A percentile compares a stretch with the other conserved stretches of the same genome.
Conservation (phyloP, 164 flowering plant species). For the Magnolia changhungtana region DNA sequence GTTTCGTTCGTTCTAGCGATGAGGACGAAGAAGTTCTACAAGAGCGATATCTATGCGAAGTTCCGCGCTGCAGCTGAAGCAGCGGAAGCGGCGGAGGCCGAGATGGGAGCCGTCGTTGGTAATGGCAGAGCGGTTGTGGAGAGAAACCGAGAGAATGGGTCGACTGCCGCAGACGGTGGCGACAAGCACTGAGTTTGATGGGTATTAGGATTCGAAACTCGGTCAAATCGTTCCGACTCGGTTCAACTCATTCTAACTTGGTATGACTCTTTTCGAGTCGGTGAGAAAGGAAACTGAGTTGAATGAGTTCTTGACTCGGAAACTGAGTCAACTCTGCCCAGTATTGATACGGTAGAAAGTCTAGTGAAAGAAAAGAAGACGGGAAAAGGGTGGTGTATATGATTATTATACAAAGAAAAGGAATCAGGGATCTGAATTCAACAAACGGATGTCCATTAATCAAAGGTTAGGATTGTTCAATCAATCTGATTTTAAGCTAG, state of each 20-base stretch:
- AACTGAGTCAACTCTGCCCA: too few relatives aligned
- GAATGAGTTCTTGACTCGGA: too few relatives aligned
- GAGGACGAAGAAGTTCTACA: slow-evolving; percentile 54
- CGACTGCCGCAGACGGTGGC: background rate
- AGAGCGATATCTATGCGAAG: slow-evolving; percentile 58
- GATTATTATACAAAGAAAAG: too few relatives aligned
- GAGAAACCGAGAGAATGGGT: background rate
- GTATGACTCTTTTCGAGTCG: too few relatives aligned
- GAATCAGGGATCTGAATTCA: too few relatives aligned
- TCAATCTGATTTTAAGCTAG: too few relatives aligned
- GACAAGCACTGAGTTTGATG: background rate
- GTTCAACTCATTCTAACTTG: background rate
- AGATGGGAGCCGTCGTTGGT: slow-evolving; percentile 6
- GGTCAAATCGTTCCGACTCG: background rate
- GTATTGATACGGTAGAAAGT: too few relatives aligned
- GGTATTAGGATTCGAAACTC: background rate
- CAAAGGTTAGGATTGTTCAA: too few relatives aligned
- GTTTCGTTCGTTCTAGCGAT: slow-evolving; percentile 45
- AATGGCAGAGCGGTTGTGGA: background rate
- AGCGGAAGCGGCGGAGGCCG: slow-evolving; percentile 20
- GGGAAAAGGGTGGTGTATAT: too few relatives aligned
- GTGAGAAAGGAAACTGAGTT: too few relatives aligned
- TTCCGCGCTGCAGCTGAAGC: slow-evolving; percentile 29
- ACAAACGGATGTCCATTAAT: too few relatives aligned
- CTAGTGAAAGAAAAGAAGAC: too few relatives aligned